Evolutionary conservation across 2,329 filamentous ascomycete species (phyloP).

Genomic region (Parascedosporium putredinis): DNA sequence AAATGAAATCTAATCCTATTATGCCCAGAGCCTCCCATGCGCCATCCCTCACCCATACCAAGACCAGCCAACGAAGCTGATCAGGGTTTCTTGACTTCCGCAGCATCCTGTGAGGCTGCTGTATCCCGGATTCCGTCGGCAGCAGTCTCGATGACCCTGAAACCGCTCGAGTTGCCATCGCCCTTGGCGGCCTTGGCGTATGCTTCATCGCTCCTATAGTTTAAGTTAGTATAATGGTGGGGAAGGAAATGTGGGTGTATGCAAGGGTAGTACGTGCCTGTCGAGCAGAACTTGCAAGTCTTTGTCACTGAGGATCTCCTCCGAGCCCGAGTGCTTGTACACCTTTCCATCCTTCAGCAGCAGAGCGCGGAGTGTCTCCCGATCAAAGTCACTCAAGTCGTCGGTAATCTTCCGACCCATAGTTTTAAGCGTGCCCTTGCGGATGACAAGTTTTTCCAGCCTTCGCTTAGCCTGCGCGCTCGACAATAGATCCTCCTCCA

Average conservation of each 20-base stretch:
- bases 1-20: no score
- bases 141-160: constrained; percentile 71
- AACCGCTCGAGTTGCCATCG: constrained; percentile 59
- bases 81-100: no score
- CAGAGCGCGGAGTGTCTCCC: constrained; percentile 50
- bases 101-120: no score
- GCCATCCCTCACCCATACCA: no score
- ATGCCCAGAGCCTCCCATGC: no score
- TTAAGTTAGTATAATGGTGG: constrained; percentile 10
- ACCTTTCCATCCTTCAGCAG: constrained; percentile 63
- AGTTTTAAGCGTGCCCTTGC: constrained; percentile 75
- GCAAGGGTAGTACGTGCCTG: constrained; percentile 28
- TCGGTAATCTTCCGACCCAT: constrained; percentile 51
- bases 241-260: neutral
- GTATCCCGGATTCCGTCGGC: constrained; percentile 38
- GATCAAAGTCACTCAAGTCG: constrained; percentile 43
- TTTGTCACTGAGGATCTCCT: constrained; percentile 56
- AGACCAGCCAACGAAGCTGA: no score
- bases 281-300: constrained; percentile 76
- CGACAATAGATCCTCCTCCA: constrained; percentile 78
- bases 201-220: constrained; percentile 42
- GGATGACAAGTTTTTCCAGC: constrained; percentile 89
- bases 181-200: constrained; percentile 68
- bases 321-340: constrained; percentile 46
- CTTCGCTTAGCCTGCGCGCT: constrained; percentile 86